Conservation (phyloP, 495 filamentous ascomycete genomes). For the Podospora anserina region DNA sequence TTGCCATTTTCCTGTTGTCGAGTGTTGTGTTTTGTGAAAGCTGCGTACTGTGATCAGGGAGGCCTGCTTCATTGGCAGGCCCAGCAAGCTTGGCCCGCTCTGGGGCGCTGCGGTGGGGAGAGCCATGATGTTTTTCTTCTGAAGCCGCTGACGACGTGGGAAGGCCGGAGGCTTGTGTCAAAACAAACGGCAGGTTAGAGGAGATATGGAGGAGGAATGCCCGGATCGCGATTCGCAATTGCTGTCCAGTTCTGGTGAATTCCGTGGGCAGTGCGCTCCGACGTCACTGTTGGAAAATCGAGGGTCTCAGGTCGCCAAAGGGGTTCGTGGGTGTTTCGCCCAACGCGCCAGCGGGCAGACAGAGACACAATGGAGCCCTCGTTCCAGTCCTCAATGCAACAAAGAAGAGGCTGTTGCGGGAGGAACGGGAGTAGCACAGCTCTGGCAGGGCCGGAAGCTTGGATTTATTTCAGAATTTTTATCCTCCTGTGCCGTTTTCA, state of each 20-base stretch:
- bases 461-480: not conserved
- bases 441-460: not conserved
- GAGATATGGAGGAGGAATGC: not conserved
- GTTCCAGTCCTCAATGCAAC: not conserved
- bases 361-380: not conserved
- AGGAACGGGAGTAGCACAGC: not conserved
- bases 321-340: slow-evolving; percentile 5
- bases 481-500: slow-evolving; percentile 8
- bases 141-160: not conserved
- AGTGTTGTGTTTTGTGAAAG: not conserved
- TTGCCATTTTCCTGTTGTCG: not conserved
- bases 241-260: too few species aligned
- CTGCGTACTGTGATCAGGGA: slow-evolving; percentile 70
- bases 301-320: not conserved
- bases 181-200: not conserved
- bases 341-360: not conserved
- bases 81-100: slow-evolving; percentile 51
- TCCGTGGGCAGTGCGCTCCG: too few species aligned
- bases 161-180: not conserved
- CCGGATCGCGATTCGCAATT: not conserved
- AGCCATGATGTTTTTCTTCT: slow-evolving; percentile 30
- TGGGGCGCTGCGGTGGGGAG: slow-evolving; percentile 36
- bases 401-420: not conserved
- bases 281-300: too few species aligned
- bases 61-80: slow-evolving; percentile 70